Percentiles rank a stretch among this genome's conserved stretches.
Evolutionary conservation across 2,329 filamentous ascomycete genomes (phyloP).

Genomic region (Aspergillus viridinutans): DNA sequence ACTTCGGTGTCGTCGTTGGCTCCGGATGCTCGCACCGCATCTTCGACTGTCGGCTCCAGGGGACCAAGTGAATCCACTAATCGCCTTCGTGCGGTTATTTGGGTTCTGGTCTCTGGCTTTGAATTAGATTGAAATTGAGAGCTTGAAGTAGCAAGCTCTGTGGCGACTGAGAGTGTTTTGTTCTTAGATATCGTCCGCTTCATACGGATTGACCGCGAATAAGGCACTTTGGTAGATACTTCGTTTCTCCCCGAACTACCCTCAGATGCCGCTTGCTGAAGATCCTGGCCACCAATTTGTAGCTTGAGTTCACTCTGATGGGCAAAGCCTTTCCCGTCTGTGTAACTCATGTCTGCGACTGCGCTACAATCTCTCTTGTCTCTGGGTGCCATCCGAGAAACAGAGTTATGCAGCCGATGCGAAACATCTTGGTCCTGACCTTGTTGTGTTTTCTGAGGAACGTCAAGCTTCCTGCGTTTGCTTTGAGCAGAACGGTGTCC

Average conservation of each 20-base stretch:
- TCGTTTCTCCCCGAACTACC: not conserved
- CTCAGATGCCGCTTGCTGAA: not conserved
- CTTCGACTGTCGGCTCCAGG: slow-evolving; percentile 4
- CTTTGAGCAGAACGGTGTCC: not conserved
- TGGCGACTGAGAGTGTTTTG: not conserved
- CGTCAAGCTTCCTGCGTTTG: slow-evolving; percentile 10
- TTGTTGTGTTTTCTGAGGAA: not conserved
- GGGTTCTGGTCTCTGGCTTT: slow-evolving; percentile 1
- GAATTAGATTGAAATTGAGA: not conserved
- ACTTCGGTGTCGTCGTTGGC: not conserved
- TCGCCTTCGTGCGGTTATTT: slow-evolving; percentile 27
- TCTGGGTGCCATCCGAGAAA: not conserved
- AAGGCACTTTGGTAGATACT: not conserved
- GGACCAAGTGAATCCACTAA: slow-evolving; percentile 32
- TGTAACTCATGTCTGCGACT: not conserved
- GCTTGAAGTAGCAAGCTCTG: not conserved
- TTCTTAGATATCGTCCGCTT: not conserved
- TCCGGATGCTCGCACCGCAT: not conserved
- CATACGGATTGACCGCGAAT: not conserved
- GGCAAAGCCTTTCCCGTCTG: not conserved
- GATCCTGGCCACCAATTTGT: not conserved
- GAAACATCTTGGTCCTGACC: not conserved
- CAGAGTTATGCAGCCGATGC: not conserved
- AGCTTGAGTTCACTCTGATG: not conserved
- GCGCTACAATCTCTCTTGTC: not conserved